Percentiles rank a stretch among this genome's conserved stretches.
Evolutionary conservation across 371 early-diverging fungal genomes (phyloP).

Genomic region (Mortierella sp.): DNA sequence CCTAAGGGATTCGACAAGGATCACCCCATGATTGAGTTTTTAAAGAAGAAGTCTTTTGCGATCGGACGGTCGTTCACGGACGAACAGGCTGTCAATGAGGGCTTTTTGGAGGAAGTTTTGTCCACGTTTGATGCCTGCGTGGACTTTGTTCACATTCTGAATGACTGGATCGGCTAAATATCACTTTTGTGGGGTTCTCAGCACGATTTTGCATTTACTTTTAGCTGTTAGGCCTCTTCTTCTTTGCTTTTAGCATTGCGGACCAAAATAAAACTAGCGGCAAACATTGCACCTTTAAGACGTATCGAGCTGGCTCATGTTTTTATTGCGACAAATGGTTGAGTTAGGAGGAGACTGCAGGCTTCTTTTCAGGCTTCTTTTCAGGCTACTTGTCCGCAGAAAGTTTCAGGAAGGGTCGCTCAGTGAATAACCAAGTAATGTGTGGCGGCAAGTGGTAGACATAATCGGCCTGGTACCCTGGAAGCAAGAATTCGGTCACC

Average conservation of each 20-base stretch:
- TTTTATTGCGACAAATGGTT: too few species aligned
- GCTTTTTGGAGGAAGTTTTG: conserved; percentile 65
- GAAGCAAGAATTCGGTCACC: background rate
- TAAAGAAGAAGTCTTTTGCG: conserved; percentile 64
- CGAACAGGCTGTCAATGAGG: conserved; percentile 64
- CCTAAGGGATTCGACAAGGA: conserved; percentile 64
- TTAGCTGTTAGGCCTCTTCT: background rate
- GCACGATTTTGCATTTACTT: background rate
- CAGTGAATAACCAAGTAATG: background rate
- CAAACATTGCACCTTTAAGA: too few species aligned
- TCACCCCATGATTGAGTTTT: conserved; percentile 68
- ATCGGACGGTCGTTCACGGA: conserved; percentile 64
- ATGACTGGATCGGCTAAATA: conserved; percentile 65
- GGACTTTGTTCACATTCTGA: conserved; percentile 68
- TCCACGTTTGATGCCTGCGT: conserved; percentile 65
- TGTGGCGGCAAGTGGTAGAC: background rate
- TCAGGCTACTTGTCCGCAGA: background rate
- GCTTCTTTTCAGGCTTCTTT: background rate
- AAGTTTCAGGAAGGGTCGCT: background rate
- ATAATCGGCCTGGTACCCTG: background rate
- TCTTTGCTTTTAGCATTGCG: background rate
- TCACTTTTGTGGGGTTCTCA: background rate
- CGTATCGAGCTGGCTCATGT: too few species aligned
- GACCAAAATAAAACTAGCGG: background rate
- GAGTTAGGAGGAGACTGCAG: too few species aligned